A percentile compares a stretch with the other conserved stretches of the same genome.
phyloP scores from a whole-genome alignment of 2,329 filamentous ascomycete species.

The Eutypa lata region DNA sequence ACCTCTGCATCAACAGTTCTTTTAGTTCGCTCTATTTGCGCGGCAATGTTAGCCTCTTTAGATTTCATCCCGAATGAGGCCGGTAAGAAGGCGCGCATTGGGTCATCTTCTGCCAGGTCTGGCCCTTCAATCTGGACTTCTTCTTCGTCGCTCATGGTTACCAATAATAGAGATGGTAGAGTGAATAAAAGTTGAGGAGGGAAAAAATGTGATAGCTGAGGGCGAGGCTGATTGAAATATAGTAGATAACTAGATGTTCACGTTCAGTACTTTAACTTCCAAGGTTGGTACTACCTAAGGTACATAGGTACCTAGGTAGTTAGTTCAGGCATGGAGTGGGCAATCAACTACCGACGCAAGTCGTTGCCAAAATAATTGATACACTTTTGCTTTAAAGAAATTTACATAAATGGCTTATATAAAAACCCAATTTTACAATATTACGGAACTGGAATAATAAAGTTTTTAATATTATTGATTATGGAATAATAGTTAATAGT shows the following conservation, averaged over 20 bases:
- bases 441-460: no score
- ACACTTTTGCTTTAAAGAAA: no score
- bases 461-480: no score
- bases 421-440: no score
- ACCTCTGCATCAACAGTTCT: slow-evolving; percentile 44
- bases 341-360: no score
- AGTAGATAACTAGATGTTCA: neutral
- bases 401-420: no score
- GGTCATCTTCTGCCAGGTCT: slow-evolving; percentile 59
- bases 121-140: slow-evolving; percentile 56
- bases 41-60: slow-evolving; percentile 68
- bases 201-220: slow-evolving; percentile 1
- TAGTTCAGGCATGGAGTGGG: neutral
- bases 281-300: no score
- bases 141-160: slow-evolving; percentile 57
- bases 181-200: slow-evolving; percentile 1
- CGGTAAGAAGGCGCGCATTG: slow-evolving; percentile 74
- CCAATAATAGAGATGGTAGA: neutral
- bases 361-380: no score
- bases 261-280: no score
- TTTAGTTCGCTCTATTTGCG: slow-evolving; percentile 78
- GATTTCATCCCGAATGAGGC: slow-evolving; percentile 81
- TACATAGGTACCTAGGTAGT: neutral
- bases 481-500: no score
- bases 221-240: slow-evolving; percentile 5